Base-by-base conservation (phyloP, 495 filamentous ascomycete genomes). In the Margaritispora aquatica region DNA sequence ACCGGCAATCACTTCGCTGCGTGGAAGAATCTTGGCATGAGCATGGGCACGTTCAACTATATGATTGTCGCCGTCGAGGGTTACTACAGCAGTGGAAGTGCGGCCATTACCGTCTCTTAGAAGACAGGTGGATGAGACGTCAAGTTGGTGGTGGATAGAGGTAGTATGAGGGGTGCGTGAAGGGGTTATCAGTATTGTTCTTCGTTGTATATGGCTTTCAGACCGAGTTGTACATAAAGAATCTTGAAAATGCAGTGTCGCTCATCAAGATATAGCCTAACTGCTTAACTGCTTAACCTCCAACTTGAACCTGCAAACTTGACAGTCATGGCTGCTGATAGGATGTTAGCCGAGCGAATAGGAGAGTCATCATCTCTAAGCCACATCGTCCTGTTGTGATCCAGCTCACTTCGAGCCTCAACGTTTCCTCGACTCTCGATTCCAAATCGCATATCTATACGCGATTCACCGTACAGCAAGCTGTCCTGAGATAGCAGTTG, bases 11-110 rank as follows among this genome's bases (percentile, higher is more conserved):
- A 73, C 51, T 69, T 73, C 61, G 59, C 68, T 51, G 70, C 65
- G 1, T 75, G 72, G 72, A 58, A 60, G 2, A 53, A 48, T 8
- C 17, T 29, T 19, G 70, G 72, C 19, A 58, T 75, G 64, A 65
- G 63, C 27, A 49, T 74, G 20, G 69, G 72, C 17, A 69, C 64
- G 17, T 23, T 34, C 5, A 54, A 54, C 29, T 54, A 54, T 21
- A 15, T 21, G 21, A 36, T 54, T 11, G 26, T 54, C 2, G 52
- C 52, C 41, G 24, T 22, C 15, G 52, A 54, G 27, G 52, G 26
- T 41, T 54, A 23, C 9, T 36, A 1, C 27, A 36, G 31, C 29
- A 36, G 17, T 54, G 52, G 26, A 7, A 21, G 52, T 15, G 21
- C 52, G 20, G 19, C 27, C 19, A 54, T 54, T 10, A 54, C 52